phyloP scores from a whole-genome alignment of 1,139 yeast genomes.

The Sugiyamaella pinicola region DNA sequence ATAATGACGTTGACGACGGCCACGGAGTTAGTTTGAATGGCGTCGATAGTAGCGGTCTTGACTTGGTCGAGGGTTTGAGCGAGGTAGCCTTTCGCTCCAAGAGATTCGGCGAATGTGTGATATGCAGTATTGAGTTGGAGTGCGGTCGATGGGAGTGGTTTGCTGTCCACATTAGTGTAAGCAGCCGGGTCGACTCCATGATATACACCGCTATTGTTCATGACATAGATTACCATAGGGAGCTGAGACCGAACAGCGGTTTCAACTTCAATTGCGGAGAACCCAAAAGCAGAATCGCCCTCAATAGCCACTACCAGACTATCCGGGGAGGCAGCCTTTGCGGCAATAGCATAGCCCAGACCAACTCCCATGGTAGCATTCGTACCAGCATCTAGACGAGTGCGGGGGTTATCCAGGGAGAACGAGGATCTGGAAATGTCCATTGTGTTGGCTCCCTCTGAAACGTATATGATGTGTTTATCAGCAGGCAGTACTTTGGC shows the following conservation, averaged over 20 bases:
- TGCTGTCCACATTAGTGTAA: conserved; percentile 33
- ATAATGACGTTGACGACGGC: conserved; percentile 60
- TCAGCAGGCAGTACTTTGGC: conserved; percentile 32
- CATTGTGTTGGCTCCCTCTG: conserved; percentile 75
- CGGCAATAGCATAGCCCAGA: conserved; percentile 63
- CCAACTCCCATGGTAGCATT: conserved; percentile 77
- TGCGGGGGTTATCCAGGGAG: conserved; percentile 54
- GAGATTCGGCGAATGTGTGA: conserved; percentile 53
- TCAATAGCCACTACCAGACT: conserved; percentile 58
- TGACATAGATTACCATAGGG: conserved; percentile 58
- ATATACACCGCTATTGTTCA: conserved; percentile 70
- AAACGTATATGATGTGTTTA: conserved; percentile 48
- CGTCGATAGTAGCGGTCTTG: conserved; percentile 44
- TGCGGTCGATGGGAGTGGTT: conserved; percentile 57
- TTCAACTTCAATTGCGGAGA: conserved; percentile 65
- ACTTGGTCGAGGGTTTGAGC: conserved; percentile 49
- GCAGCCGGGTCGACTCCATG: conserved; percentile 54
- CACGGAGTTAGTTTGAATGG: conserved; percentile 46
- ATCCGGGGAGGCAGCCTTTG: conserved; percentile 52
- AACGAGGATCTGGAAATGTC: conserved; percentile 64
- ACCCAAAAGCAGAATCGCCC: conserved; percentile 75
- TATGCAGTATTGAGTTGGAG: conserved; percentile 56
- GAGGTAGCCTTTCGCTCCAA: conserved; percentile 58
- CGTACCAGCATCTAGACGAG: conserved; percentile 66
- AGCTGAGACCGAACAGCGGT: conserved; percentile 57